Base-by-base conservation (phyloP, 352 stramenopile genomes). In the Pythium plurisporium region DNA sequence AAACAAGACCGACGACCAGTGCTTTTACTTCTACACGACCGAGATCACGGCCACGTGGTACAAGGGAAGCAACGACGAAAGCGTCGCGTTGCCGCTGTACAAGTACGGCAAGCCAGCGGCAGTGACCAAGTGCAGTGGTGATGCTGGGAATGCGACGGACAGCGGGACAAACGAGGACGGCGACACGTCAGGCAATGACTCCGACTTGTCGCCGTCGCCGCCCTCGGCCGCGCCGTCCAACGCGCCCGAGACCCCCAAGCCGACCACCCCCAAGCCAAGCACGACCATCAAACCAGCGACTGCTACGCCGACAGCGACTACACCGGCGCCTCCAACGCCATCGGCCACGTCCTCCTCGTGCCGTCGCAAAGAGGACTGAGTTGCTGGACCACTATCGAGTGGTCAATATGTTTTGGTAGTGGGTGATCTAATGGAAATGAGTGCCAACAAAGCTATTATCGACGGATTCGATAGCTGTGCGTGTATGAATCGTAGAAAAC, bases 1-100 rank as follows among this genome's bases (percentile, higher is more conserved):
- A 45, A 47, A 57, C 15, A 62, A 66, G 25, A 40, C 34, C 7
- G 44, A 42, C 33, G 45, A 66, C 41, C 38, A 55, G 51, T 66
- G 59, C 37, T 47, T 62, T 25, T 66, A 62, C 59, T 66, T 49
- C 26, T 40, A 61, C 59, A 45, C 42, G 19, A 59, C 45, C 50
- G 49, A 54, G 5, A 59, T 65, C 23, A 29, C 37, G 10, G 26
- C 20, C n/a, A 42, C 17, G 22, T n/a, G 27, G 41, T 57, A 54
- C 22, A 15, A 49, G 20, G 52, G 46, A 19, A 41, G 36, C 23
- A 42, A 56, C 20, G 42, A 45, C 40, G 23, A 48, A 27, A 26
- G 14, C 3, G 29, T 41, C n/a, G 47, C 47, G 33, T 14, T 55
- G 31, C 30, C 30, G 47, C 47, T 55, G 31, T 65, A 65, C 49